These are phyloP conservation scores for Silene uniflora DNA, from an alignment of 148 eudicot genomes.

Conservation along the genomic window DNA sequence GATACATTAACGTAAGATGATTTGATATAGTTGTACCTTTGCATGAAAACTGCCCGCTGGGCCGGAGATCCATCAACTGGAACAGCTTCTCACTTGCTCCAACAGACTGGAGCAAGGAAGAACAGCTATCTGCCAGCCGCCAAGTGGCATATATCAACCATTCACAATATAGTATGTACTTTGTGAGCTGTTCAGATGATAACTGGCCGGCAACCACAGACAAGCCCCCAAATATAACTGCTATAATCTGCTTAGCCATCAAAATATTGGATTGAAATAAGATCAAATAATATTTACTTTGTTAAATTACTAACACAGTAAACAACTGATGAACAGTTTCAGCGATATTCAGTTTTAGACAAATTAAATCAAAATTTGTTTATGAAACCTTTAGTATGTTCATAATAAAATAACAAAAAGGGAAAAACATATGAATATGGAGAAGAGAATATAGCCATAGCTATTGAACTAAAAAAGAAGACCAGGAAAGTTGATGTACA, in stretches of 20 bases:
- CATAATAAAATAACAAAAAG: not conserved
- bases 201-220: constrained; percentile 42
- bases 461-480: not conserved
- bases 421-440: not conserved
- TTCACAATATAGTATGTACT: constrained; percentile 55
- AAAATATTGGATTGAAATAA: not conserved
- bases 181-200: constrained; percentile 50
- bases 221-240: constrained; percentile 47
- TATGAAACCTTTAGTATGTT: not conserved
- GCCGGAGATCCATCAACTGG: constrained; percentile 41
- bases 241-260: constrained; percentile 33
- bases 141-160: constrained; percentile 61
- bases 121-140: constrained; percentile 40
- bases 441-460: not conserved
- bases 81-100: constrained; percentile 57
- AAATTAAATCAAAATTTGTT: not conserved
- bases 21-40: constrained; percentile 24
- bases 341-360: not conserved
- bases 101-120: constrained; percentile 42
- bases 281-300: not conserved
- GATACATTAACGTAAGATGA: not conserved
- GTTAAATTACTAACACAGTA: too few relatives aligned
- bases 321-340: not conserved
- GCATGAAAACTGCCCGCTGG: constrained; percentile 38
- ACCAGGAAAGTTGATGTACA: not conserved